Percentiles rank a stretch among this genome's conserved stretches.
These are phyloP conservation scores for Hemisphaericaspora xylanilytica DNA, from an alignment of 1,139 yeast genomes.

Conservation along the genomic window DNA sequence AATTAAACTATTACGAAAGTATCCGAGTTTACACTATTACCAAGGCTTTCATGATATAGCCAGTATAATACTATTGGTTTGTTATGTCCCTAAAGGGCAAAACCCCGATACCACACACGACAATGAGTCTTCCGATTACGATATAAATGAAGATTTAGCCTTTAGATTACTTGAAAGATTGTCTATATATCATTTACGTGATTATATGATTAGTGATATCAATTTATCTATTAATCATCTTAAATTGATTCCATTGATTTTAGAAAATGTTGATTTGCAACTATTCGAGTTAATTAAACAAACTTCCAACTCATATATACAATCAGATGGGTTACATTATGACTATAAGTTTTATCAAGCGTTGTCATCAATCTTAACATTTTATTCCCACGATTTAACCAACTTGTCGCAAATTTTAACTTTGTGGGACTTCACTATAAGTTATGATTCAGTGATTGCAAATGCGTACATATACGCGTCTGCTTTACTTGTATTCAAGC, in stretches of 20 bases:
- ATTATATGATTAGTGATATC: slow-evolving; percentile 76
- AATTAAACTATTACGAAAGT: slow-evolving; percentile 52
- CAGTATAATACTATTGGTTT: slow-evolving; percentile 60
- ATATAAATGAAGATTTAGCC: slow-evolving; percentile 37
- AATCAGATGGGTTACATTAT: slow-evolving; percentile 30
- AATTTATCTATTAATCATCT: slow-evolving; percentile 66
- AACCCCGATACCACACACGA: not conserved
- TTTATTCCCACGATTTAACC: slow-evolving; percentile 72
- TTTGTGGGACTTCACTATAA: slow-evolving; percentile 63
- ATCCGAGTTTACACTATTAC: slow-evolving; percentile 70
- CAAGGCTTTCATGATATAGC: slow-evolving; percentile 94
- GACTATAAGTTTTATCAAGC: slow-evolving; percentile 56
- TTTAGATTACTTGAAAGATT: slow-evolving; percentile 53
- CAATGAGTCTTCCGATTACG: slow-evolving; percentile 14
- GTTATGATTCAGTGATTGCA: slow-evolving; percentile 43
- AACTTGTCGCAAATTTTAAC: slow-evolving; percentile 48
- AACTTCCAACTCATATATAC: slow-evolving; percentile 28
- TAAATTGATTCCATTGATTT: slow-evolving; percentile 59
- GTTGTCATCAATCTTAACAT: slow-evolving; percentile 71
- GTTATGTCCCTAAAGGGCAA: slow-evolving; percentile 21
- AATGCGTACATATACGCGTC: slow-evolving; percentile 58
- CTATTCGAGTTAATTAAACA: slow-evolving; percentile 50
- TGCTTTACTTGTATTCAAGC: slow-evolving; percentile 42
- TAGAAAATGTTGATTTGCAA: slow-evolving; percentile 48
- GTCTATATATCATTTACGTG: slow-evolving; percentile 67